A percentile compares a stretch with the other conserved stretches of the same genome.
These are phyloP conservation scores for Moniliella sp. DNA, from an alignment of 1,284 basidiomycete genomes.

Conservation along the genomic window DNA sequence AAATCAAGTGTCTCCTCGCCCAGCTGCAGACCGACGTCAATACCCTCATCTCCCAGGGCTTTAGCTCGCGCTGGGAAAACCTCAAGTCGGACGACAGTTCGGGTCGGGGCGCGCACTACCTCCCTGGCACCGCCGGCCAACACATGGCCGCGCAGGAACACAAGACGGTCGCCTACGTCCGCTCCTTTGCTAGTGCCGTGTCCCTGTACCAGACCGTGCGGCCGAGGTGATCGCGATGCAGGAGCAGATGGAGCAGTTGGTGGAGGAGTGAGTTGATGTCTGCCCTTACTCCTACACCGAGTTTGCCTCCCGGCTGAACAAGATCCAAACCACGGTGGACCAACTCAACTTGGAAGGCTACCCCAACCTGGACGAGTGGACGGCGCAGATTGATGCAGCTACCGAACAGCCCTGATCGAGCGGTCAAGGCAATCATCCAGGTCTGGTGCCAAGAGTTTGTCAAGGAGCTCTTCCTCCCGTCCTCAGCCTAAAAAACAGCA, in stretches of 20 bases:
- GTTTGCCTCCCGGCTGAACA: slow-evolving; percentile 54
- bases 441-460: slow-evolving; percentile 67
- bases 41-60: slow-evolving; percentile 32
- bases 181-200: slow-evolving; percentile 78
- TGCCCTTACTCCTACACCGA: slow-evolving; percentile 61
- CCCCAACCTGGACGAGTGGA: slow-evolving; percentile 91
- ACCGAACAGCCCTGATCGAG: slow-evolving; percentile 62
- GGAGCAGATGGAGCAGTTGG: slow-evolving; percentile 56
- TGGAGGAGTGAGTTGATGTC: slow-evolving; percentile 65
- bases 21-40: slow-evolving; percentile 19
- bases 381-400: slow-evolving; percentile 56
- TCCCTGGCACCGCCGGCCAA: slow-evolving; percentile 33
- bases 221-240: slow-evolving; percentile 77
- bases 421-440: slow-evolving; percentile 58
- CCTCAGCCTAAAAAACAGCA: too few relatives aligned
- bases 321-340: slow-evolving; percentile 76
- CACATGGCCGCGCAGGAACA: slow-evolving; percentile 48
- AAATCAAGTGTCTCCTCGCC: slow-evolving; percentile 56
- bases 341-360: slow-evolving; percentile 84
- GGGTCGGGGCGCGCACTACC: slow-evolving; percentile 41
- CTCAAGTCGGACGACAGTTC: slow-evolving; percentile 39
- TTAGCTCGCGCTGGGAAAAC: slow-evolving; percentile 87
- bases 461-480: slow-evolving; percentile 3
- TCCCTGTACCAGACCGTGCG: slow-evolving; percentile 60
- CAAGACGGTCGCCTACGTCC: slow-evolving; percentile 75